Base-by-base conservation (phyloP, 768 basidiomycete species). In the Amanita phalloides region DNA sequence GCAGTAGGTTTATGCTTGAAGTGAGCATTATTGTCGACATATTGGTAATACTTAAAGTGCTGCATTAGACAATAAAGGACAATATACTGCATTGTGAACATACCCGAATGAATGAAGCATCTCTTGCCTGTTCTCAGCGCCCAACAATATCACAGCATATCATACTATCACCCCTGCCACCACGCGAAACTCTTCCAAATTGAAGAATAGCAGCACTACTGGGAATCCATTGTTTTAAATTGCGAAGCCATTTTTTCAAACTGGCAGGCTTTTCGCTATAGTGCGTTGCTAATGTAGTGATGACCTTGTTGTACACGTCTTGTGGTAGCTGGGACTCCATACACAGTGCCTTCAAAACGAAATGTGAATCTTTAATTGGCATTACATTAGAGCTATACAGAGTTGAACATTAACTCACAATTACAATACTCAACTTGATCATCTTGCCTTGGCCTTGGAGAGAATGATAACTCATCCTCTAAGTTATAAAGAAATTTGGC, bases 71-170 rank as follows among this genome's bases (percentile, higher is more conserved):
- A 33, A 23, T 39, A 26, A 8, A 28, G 11, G 41, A 25, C 9
- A 20, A 33, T 47, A 17, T 38, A 39, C 35, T 3, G 20, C 11
- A 42, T 47, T 36, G 26, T 52, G 1, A 9, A 60, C 62, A 28
- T 54, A 71, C 68, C 42, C 65, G 55, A n/a, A 71, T 62, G 60
- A 60, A 69, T 10, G 67, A 60, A 1, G 65, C 60, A 60, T 72
- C 66, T 3, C 65, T 55, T 3, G 39, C 20, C 45, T 68, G 65
- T 7, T 64, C 62, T 3, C 47, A 26, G 8, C 33, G n/a, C 3
- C 14, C 48, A 2, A 51, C 56, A 2, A 66, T 39, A 0, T 35
- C 36, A 4, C 50, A 45, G 1, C 62, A 54, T 3, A n/a, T n/a
- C n/a, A n/a, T n/a, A n/a, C n/a, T n/a, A n/a, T n/a, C n/a, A n/a